Evolutionary conservation across 106 monocot genomes (phyloP), one percentile per base, ranked within the genome.

Genomic region (Posidonia australis): DNA sequence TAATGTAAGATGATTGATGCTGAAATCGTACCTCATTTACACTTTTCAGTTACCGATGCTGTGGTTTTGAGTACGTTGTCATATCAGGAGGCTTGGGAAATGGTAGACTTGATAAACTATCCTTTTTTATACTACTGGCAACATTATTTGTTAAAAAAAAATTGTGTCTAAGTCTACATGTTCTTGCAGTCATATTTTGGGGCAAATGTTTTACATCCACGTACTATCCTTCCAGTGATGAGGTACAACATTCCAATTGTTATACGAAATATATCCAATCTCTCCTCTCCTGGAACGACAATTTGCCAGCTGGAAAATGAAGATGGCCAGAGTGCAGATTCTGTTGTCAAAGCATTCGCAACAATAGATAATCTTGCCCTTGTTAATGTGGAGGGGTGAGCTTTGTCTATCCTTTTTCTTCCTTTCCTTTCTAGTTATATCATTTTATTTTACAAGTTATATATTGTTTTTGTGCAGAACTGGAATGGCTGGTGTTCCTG

Each of bases 401-500:
- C 25, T 23, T 64, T 68, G 61, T 42, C 5, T 26, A 1, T 47
- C 18, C 10, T 41, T 16, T 51, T 18, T 1, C 29, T 30, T 56
- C 13, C 46, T 57, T 49, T 49, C 13, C 36, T 19, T 43, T 61
- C 18, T 12, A 28, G 18, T 59, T 59, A 12, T 49, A 5, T 24
- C 1, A 2, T 53, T 53, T 17, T 45, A 46, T 30, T 0, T 20
- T 9, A 13, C 9, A 62, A 44, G 19, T n/a, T 27, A 65, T 52
- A 54, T 49, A 23, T 57, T 14, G 23, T 57, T 44, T 28, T 13
- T 60, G 18, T 55, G 20, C 43, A 98, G 96, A 76, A 90, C 90
- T 68, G 96, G 96, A 72, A 98, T 98, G 96, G 96, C 96, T 78
- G 96, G 96, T 71, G 90, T 98, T 64, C 96, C 96, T 77, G 96